phyloP scores from a whole-genome alignment of 164 flowering plant genomes.

The Tetracentron sinense region DNA sequence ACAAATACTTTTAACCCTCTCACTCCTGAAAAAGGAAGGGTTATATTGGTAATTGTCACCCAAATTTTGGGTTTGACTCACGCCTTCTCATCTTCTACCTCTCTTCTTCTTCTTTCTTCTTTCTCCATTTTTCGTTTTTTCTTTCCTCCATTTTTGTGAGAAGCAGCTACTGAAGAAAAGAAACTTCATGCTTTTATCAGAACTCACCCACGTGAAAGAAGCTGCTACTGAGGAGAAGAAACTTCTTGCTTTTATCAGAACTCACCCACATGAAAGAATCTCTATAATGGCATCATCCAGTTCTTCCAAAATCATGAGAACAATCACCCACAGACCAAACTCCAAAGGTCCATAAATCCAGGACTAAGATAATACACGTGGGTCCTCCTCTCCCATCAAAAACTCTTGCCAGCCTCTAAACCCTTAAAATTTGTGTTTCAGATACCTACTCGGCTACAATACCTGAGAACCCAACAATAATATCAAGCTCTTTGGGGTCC shows the following conservation, averaged over 20 bases:
- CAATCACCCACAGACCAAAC: constrained; percentile 25
- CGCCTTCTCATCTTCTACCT: too few species aligned
- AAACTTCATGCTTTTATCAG: constrained; percentile 55
- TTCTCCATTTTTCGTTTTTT: too few species aligned
- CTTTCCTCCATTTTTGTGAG: too few species aligned
- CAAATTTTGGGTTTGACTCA: too few species aligned
- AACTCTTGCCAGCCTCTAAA: constrained; percentile 7
- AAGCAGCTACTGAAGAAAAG: constrained; percentile 40
- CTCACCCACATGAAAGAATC: constrained; percentile 58
- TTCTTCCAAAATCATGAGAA: constrained; percentile 54
- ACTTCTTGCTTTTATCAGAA: constrained; percentile 56
- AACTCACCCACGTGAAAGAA: constrained; percentile 55
- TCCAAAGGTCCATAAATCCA: constrained; percentile 10
- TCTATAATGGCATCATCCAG: constrained; percentile 61
- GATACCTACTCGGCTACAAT: constrained; percentile 8
- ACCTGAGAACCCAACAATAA: constrained; percentile 17
- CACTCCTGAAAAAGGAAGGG: too few species aligned
- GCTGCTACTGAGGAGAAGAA: constrained; percentile 36
- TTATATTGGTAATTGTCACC: too few species aligned
- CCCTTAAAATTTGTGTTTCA: constrained; percentile 6
- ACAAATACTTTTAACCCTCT: too few species aligned
- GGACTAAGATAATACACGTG: constrained; percentile 23
- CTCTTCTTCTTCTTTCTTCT: too few species aligned
- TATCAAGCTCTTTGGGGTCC: constrained; percentile 54
- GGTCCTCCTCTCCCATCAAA: constrained; percentile 17